Conservation (phyloP, 345 rosid species). For the Gossypium herbaceum region DNA sequence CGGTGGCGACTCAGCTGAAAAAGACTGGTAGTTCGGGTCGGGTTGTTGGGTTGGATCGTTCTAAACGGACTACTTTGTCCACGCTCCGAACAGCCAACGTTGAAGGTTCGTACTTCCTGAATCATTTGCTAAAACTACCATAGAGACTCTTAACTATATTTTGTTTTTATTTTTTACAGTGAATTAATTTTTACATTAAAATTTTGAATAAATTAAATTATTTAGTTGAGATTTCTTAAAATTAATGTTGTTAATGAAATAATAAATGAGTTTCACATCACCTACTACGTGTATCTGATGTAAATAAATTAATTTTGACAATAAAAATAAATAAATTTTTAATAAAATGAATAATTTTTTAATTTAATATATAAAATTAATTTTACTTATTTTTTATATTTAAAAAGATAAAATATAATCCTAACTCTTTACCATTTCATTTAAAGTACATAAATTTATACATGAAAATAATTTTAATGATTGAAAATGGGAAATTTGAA, state of each 20-base stretch:
- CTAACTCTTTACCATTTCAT: background rate
- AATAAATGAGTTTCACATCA: fast-evolving
- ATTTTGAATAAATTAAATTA: too few species aligned
- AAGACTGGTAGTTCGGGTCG: slow-evolving; percentile 93
- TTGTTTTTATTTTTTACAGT: too few species aligned
- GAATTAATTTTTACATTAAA: too few species aligned
- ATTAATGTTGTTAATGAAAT: fast-evolving
- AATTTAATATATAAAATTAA: too few species aligned
- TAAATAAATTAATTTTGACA: too few species aligned
- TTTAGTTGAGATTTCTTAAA: too few species aligned
- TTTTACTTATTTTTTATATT: too few species aligned
- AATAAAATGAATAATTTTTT: too few species aligned
- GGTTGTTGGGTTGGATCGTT: slow-evolving; percentile 85
- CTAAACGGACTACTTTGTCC: slow-evolving; percentile 66
- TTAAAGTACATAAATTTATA: background rate
- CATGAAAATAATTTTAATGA: background rate
- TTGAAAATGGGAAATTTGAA: background rate
- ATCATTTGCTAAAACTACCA: too few species aligned
- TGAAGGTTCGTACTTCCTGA: slow-evolving; percentile 48
- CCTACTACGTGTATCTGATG: fast-evolving
- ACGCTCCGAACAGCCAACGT: slow-evolving; percentile 82
- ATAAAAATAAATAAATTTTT: too few species aligned
- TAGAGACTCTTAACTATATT: too few species aligned
- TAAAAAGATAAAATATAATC: background rate
- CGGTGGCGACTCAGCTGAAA: slow-evolving; percentile 94